These are phyloP conservation scores for Aspergillus transmontanensis DNA, from an alignment of 2,329 filamentous ascomycete genomes.

Conservation along the genomic window DNA sequence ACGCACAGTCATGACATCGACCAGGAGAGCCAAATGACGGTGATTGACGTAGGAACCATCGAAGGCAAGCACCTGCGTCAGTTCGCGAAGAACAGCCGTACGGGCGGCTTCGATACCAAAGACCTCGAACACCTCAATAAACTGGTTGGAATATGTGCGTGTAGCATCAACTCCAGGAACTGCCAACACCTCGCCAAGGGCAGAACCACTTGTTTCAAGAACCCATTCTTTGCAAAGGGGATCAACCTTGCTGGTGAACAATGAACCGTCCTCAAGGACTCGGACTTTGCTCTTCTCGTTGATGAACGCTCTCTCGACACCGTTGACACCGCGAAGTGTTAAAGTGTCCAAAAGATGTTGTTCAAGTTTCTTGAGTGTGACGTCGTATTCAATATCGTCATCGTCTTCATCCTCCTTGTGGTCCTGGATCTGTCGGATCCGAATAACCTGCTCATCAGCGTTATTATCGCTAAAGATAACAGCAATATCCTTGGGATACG, in stretches of 20 bases:
- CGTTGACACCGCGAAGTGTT: slow-evolving; percentile 85
- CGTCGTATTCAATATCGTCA: slow-evolving; percentile 78
- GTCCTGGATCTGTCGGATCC: slow-evolving; percentile 76
- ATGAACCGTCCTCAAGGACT: slow-evolving; percentile 68
- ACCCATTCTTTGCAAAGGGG: slow-evolving; percentile 87
- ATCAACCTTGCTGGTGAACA: slow-evolving; percentile 74
- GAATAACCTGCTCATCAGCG: slow-evolving; percentile 90
- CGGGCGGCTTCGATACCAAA: slow-evolving; percentile 96
- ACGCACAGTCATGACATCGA: slow-evolving; percentile 97
- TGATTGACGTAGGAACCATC: slow-evolving; percentile 99
- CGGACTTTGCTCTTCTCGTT: slow-evolving; percentile 74
- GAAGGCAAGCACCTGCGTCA: slow-evolving; percentile 92
- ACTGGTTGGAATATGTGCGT: slow-evolving; percentile 90
- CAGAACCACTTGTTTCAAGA: slow-evolving; percentile 89
- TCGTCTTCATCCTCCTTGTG: slow-evolving; percentile 75
- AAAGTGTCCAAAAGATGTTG: slow-evolving; percentile 88
- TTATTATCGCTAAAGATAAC: slow-evolving; percentile 99
- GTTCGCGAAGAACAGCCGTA: slow-evolving; percentile 79
- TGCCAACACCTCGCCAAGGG: slow-evolving; percentile 78
- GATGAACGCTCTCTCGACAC: slow-evolving; percentile 90
- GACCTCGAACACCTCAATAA: slow-evolving; percentile 90
- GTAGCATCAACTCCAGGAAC: slow-evolving; percentile 85
- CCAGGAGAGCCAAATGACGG: slow-evolving; percentile 90
- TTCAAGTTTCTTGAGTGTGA: slow-evolving; percentile 89
- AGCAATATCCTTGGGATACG: slow-evolving; percentile 81